Conservation (phyloP, 192 early-diverging fungal genomes). For the Spizellomyces sp. region DNA sequence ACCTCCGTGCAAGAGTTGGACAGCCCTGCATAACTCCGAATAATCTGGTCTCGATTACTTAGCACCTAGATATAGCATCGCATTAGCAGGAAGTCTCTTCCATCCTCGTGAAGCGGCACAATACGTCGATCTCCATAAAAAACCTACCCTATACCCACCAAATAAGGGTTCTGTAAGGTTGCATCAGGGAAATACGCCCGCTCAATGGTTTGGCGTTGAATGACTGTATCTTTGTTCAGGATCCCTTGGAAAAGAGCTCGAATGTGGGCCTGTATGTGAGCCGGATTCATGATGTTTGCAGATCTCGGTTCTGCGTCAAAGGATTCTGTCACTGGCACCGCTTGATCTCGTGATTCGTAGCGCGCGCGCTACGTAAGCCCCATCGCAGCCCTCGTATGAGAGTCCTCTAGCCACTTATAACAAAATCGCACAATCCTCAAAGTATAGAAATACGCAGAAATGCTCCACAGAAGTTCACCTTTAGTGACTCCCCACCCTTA, state of each 20-base stretch:
- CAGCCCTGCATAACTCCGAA: conserved; percentile 40
- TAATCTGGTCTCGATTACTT: conserved; percentile 46
- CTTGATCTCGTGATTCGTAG: no score
- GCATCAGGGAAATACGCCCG: conserved; percentile 34
- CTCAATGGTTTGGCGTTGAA: conserved; percentile 33
- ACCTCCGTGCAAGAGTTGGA: conserved; percentile 47
- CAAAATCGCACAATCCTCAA: no score
- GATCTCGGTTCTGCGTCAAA: neutral
- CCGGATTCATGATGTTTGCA: neutral
- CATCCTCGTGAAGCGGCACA: neutral
- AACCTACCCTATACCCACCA: conserved; percentile 29
- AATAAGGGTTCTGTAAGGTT: conserved; percentile 47
- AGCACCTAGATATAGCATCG: conserved; percentile 25
- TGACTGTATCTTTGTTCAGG: conserved; percentile 26
- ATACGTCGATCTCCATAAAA: neutral
- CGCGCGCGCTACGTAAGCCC: no score
- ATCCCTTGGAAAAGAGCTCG: conserved; percentile 11
- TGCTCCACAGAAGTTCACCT: no score
- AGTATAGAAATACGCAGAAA: no score
- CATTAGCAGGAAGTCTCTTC: neutral
- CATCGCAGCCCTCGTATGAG: no score
- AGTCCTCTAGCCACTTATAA: no score
- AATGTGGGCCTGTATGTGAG: conserved; percentile 9
- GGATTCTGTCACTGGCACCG: no score
- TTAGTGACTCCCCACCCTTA: no score